Evolutionary conservation across 2,329 filamentous ascomycete species (phyloP).

Genomic region (Diaporthe nobilis): DNA sequence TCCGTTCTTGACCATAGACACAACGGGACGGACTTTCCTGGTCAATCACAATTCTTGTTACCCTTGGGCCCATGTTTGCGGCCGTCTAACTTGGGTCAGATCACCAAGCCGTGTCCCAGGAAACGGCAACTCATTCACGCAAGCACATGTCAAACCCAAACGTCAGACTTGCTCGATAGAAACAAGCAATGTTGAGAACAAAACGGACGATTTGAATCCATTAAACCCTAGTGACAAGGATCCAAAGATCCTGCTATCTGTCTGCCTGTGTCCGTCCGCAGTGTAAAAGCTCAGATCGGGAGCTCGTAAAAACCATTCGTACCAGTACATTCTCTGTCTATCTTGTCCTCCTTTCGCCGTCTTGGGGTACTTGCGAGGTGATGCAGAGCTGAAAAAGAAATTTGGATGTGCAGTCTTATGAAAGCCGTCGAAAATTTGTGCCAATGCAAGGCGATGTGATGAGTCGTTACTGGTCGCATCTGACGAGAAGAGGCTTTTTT

Average conservation of each 20-base stretch:
- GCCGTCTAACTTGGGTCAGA: no score
- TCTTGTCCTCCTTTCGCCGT: neutral
- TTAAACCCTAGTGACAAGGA: neutral
- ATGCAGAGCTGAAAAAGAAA: conserved; percentile 17
- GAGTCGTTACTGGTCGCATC: neutral
- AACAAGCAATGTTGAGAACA: neutral
- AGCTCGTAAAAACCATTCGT: neutral
- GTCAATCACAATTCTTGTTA: no score
- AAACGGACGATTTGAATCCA: neutral
- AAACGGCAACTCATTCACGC: neutral
- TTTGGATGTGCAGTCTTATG: neutral
- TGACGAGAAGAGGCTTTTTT: neutral
- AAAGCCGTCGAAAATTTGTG: neutral
- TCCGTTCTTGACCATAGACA: no score
- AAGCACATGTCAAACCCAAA: neutral
- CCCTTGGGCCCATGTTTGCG: no score
- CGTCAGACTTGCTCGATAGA: neutral
- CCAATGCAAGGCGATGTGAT: neutral
- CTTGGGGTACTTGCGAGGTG: conserved; percentile 8
- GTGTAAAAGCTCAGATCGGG: neutral
- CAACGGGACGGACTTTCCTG: no score
- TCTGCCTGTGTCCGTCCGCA: neutral
- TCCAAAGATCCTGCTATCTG: neutral
- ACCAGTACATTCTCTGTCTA: conserved; percentile 18
- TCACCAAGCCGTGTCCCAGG: neutral